Percentiles rank a stretch among this genome's conserved stretches.
Evolutionary conservation across 1,284 basidiomycete genomes (phyloP).

Genomic region (Spongispora temasekensis): DNA sequence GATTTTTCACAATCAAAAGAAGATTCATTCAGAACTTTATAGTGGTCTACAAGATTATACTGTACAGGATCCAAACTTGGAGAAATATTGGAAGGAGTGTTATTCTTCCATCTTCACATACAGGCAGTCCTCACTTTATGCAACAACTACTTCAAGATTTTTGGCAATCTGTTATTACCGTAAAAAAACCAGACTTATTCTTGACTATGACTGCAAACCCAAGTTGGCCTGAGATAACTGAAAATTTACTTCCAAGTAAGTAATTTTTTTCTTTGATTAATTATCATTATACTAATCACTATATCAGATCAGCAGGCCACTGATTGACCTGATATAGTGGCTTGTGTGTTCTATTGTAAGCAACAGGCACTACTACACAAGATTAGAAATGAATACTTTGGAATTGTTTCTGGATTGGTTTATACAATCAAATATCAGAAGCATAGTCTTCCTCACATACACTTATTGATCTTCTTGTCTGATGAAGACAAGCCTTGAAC

Average conservation of each 20-base stretch:
- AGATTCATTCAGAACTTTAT: neutral
- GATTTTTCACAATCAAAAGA: neutral
- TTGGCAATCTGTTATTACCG: neutral
- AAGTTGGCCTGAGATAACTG: neutral
- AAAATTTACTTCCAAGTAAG: neutral
- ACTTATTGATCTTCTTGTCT: slow-evolving; percentile 27
- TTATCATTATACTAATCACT: neutral
- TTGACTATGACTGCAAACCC: neutral
- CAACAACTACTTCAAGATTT: neutral
- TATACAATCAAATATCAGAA: slow-evolving; percentile 19
- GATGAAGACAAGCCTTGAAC: neutral
- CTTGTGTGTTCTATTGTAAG: slow-evolving; percentile 47
- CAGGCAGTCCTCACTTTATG: neutral
- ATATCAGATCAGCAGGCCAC: slow-evolving; percentile 33
- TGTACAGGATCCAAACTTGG: neutral
- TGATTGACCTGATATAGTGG: slow-evolving; percentile 49
- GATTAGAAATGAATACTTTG: slow-evolving; percentile 14
- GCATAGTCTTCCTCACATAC: slow-evolving; percentile 25
- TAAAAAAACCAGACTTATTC: neutral
- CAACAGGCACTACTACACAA: slow-evolving; percentile 38
- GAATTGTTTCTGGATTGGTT: neutral
- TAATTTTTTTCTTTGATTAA: neutral
- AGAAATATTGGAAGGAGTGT: neutral
- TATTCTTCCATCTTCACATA: neutral
- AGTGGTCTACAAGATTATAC: neutral